These are phyloP conservation scores for Auriculariales sp. DNA, from an alignment of 768 basidiomycete species.

Conservation along the genomic window DNA sequence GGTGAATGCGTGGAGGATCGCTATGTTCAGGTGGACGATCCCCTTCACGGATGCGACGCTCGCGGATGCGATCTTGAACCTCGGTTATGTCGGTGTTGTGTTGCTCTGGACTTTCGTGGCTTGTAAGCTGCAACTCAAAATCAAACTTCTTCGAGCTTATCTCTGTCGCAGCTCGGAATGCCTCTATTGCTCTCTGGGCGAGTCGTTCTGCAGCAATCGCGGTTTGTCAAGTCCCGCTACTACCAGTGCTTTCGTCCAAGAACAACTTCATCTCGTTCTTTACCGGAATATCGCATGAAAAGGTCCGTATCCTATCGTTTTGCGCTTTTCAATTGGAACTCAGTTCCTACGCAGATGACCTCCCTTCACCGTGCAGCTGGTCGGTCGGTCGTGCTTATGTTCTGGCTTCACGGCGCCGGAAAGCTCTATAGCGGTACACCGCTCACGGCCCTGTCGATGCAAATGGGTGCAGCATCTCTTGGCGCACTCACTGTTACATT, in stretches of 20 bases:
- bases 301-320: slow-evolving; percentile 22
- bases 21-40: slow-evolving; percentile 18
- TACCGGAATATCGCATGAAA: slow-evolving; percentile 33
- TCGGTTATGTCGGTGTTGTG: slow-evolving; percentile 4
- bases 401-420: slow-evolving; percentile 33
- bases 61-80: slow-evolving; percentile 8
- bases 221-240: slow-evolving; percentile 34
- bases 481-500: slow-evolving; percentile 26
- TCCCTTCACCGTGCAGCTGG: slow-evolving; percentile 34
- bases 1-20: slow-evolving; percentile 16
- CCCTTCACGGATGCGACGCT: slow-evolving; percentile 9
- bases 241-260: slow-evolving; percentile 43
- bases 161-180: slow-evolving; percentile 3
- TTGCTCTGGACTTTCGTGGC: slow-evolving; percentile 3
- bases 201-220: slow-evolving; percentile 30
- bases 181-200: slow-evolving; percentile 14
- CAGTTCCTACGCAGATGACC: slow-evolving; percentile 17
- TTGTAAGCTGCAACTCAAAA: slow-evolving; percentile 1
- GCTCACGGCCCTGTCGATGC: slow-evolving; percentile 2
- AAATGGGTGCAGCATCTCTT: slow-evolving; percentile 21
- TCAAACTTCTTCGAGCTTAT: background rate
- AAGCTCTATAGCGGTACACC: slow-evolving; percentile 16
- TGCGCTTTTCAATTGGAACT: background rate
- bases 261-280: slow-evolving; percentile 38
- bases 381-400: slow-evolving; percentile 28